These are phyloP conservation scores for Gaertneriomyces semiglobifer DNA, from an alignment of 192 early-diverging fungal species.

Conservation along the genomic window DNA sequence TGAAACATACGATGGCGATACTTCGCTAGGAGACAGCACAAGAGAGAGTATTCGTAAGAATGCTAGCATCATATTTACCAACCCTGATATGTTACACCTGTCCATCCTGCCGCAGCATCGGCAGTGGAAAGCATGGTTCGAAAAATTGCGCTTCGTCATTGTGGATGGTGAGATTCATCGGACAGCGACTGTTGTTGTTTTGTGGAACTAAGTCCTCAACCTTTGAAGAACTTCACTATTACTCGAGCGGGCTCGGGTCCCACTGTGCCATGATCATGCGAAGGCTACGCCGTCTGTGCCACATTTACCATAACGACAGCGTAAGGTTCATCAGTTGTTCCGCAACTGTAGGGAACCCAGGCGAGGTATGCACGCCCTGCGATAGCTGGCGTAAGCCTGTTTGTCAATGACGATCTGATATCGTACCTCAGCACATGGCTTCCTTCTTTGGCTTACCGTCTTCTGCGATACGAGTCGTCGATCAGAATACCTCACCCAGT, in stretches of 20 bases:
- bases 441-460: constrained; percentile 38
- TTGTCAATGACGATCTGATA: not conserved
- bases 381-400: not conserved
- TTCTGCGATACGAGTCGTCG: constrained; percentile 17
- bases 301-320: constrained; percentile 40
- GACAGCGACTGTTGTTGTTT: not conserved
- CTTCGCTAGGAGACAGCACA: constrained; percentile 31
- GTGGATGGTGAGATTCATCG: constrained; percentile 50
- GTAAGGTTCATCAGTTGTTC: constrained; percentile 65
- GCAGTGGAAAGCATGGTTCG: constrained; percentile 59
- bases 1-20: constrained; percentile 66
- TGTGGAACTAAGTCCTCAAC: not conserved
- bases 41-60: constrained; percentile 49
- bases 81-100: constrained; percentile 77
- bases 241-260: constrained; percentile 63
- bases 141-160: constrained; percentile 57
- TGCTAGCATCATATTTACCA: constrained; percentile 69
- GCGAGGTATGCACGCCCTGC: constrained; percentile 18
- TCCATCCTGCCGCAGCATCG: constrained; percentile 58
- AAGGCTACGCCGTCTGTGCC: constrained; percentile 58
- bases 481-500: constrained; percentile 31
- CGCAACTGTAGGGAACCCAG: constrained; percentile 68
- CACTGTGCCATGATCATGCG: constrained; percentile 64
- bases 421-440: constrained; percentile 29
- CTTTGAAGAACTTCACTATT: constrained; percentile 64